Evolutionary conservation across 306 rosid genomes (phyloP), one percentile per base, ranked within the genome.

Genomic region (Delonix regia): DNA sequence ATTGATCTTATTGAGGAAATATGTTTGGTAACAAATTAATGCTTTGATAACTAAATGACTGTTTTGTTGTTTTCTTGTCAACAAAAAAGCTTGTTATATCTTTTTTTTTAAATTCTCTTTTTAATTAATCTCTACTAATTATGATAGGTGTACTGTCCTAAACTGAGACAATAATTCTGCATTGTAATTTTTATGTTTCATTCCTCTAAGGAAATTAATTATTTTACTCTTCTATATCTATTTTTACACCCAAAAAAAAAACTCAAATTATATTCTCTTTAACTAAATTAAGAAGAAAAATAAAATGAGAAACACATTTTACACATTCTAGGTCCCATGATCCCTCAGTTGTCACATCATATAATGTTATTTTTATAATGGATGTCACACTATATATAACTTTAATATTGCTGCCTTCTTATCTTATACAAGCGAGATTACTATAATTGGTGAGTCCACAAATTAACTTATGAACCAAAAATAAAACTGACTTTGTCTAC

Each of bases 361-460:
- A 8, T 47, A 68, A 45, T 47, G 66, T 61, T 42, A 62, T 48
- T 61, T 56, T 15, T 19, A 48, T 19, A 48, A 4, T 39, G 69
- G 22, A 25, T 42, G 38, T 49, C 59, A 57, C 55, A 57, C 56
- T 16, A 6, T 15, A 18, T 16, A 6, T 15, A 18, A 33, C 9
- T 45, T 53, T 13, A 30, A 30, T 39, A 3, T 48, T 62, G 66
- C 34, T 16, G 48, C 9, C 33, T 63, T 75, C 28, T 34, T 10
- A 30, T 6, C 11, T 19, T 0, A 25, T 36, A 6, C n/a, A 27
- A 63, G 42, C 18, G 19, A 59, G 52, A 39, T 51, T 51, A 41
- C 59, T 45, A 16, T 11, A 53, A 10, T 4, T 44, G 56, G 69
- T 64, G 11, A 71, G 47, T 36, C 82, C 66, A 18, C 67, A 52